These are phyloP conservation scores for Xerophyta viscosa DNA, from an alignment of 106 monocot species.

Conservation along the genomic window DNA sequence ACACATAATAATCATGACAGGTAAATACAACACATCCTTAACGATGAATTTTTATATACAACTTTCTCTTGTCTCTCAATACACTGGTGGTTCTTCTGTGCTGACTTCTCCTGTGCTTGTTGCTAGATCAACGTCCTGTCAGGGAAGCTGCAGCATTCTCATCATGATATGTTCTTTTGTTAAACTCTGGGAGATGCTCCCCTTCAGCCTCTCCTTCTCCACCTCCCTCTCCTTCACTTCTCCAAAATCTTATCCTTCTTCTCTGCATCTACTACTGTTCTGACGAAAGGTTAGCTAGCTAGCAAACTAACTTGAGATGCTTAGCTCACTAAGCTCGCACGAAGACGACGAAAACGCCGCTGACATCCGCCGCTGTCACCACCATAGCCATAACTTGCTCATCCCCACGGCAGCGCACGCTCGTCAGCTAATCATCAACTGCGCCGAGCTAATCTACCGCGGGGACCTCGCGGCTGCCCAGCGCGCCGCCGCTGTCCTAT, in stretches of 20 bases:
- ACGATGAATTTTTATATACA: too few species aligned
- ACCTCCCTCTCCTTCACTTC: constrained; percentile 1
- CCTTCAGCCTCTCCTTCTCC: background rate
- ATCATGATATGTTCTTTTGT: background rate
- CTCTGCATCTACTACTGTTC: background rate
- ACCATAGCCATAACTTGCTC: constrained; percentile 1
- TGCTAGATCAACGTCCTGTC: constrained; percentile 32
- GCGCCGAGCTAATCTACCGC: constrained; percentile 54
- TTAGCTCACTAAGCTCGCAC: constrained; percentile 45
- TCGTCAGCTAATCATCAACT: constrained; percentile 49
- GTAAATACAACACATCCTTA: too few species aligned
- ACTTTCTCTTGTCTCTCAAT: background rate
- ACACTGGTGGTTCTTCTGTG: background rate
- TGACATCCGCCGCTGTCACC: background rate
- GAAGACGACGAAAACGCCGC: constrained; percentile 27
- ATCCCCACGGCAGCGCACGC: constrained; percentile 6
- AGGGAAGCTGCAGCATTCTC: constrained; percentile 38
- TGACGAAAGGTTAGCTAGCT: background rate
- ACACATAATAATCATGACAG: too few species aligned
- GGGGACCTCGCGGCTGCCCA: constrained; percentile 38
- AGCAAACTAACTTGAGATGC: constrained; percentile 24
- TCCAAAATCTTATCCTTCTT: background rate
- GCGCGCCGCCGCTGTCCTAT: constrained; percentile 22
- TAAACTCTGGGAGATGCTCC: background rate
- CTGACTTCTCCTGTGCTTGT: background rate